Base-by-base conservation (phyloP, 768 basidiomycete genomes). In the Trametopsis cervina region DNA sequence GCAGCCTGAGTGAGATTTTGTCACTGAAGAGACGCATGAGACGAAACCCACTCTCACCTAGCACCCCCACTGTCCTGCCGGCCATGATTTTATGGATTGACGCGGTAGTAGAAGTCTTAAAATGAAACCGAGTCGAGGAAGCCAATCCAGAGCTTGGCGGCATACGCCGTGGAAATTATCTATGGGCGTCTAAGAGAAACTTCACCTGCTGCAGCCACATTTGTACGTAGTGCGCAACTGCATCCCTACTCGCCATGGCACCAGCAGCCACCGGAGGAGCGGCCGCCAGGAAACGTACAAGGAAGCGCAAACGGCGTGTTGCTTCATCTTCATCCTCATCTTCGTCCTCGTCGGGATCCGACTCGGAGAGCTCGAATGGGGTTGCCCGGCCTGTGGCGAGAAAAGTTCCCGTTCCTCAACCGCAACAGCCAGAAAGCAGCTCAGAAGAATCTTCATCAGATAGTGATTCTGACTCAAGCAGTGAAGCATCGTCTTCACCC, bases 31-130 rank as follows among this genome's bases (percentile, higher is more conserved):
- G 15, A 43, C n/a, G 7, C 42, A 18, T 46, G 17, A 27, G 27
- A 25, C 17, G 15, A 21, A 22, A 66, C 66, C 39, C 54, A 67
- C 67, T 60, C 63, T 56, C 50, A 70, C 68, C 68, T 65, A 70
- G 54, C 3, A 70, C 62, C 9, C 68, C 68, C 10, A 70, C 63
- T 7, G 57, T 61, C 51, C 60, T 62, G 40, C 29, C 44, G n/a
- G 54, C 49, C 62, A 61, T 63, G 10, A 15, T 43, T 43, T 44
- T 23, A 3, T n/a, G n/a, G n/a, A n/a, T n/a, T n/a, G 38, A 39
- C 40, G 40, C 29, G 39, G 35, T 24, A 47, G 20, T n/a, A 43
- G 9, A 21, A 40, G 24, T 10, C 22, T 22, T 11, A 27, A 24
- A 27, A 24, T 18, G 39, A 46, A 9, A 47, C 26, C 17, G 18